Evolutionary conservation across 2,329 filamentous ascomycete genomes (phyloP).

Genomic region (Trichoderma endophyticum): DNA sequence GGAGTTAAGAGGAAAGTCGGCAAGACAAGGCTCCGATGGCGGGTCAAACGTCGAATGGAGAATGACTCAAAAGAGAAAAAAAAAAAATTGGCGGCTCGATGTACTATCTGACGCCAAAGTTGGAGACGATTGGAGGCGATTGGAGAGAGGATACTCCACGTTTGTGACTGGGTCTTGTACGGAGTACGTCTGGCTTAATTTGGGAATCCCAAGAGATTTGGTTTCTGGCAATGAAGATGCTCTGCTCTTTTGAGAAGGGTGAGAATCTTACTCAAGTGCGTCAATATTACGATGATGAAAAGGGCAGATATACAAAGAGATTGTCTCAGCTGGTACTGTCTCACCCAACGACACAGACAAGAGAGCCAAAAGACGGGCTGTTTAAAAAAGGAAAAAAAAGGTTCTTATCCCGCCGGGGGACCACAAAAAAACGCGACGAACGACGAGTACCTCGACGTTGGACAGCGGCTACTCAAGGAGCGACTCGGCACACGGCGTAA

Average conservation of each 20-base stretch:
- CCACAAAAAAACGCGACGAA: neutral
- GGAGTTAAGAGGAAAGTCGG: neutral
- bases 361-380: neutral
- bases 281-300: neutral
- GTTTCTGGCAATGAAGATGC: neutral
- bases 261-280: neutral
- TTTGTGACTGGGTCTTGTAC: neutral
- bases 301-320: neutral
- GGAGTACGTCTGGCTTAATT: neutral
- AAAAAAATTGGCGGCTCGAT: neutral
- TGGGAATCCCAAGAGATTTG: neutral
- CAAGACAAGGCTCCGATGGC: conserved; percentile 8
- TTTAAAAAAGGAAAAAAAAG: conserved; percentile 5
- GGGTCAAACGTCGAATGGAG: conserved; percentile 10
- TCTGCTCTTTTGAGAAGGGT: neutral
- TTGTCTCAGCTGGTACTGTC: neutral
- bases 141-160: neutral
- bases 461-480: conserved; percentile 16
- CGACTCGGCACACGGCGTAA: conserved; percentile 10
- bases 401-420: conserved; percentile 14
- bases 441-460: neutral
- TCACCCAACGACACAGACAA: neutral
- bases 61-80: conserved; percentile 11
- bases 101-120: neutral
- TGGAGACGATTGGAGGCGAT: neutral